Percentiles rank a stretch among this genome's conserved stretches.
These are phyloP conservation scores for Pseudohalonectria lignicola DNA, from an alignment of 2,329 filamentous ascomycete genomes.

Conservation along the genomic window DNA sequence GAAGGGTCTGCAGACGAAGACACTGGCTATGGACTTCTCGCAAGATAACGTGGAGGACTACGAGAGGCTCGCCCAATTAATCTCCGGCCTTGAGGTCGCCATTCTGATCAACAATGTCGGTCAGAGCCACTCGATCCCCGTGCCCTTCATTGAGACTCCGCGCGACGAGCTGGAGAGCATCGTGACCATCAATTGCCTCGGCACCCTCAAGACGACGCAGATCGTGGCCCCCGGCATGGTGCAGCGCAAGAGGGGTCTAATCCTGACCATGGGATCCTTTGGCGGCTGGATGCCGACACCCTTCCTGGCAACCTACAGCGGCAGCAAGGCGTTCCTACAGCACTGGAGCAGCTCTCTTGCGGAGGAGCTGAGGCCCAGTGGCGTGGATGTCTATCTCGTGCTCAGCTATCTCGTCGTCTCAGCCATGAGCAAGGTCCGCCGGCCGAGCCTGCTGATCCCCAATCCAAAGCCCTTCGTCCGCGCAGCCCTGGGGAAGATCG, in stretches of 20 bases:
- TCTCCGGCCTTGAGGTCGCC: constrained; percentile 67
- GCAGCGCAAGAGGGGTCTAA: constrained; percentile 72
- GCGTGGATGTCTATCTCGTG: constrained; percentile 83
- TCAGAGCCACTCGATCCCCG: constrained; percentile 85
- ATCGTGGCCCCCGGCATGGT: constrained; percentile 77
- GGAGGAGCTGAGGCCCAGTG: constrained; percentile 67
- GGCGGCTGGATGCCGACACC: constrained; percentile 88
- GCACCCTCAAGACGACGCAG: constrained; percentile 80
- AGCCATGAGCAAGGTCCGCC: constrained; percentile 93
- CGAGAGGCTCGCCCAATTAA: constrained; percentile 53
- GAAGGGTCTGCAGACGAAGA: constrained; percentile 57
- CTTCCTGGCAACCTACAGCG: constrained; percentile 88
- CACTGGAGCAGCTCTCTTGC: constrained; percentile 86
- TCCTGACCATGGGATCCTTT: constrained; percentile 96
- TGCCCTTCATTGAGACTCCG: constrained; percentile 72
- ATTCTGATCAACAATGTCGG: constrained; percentile 97
- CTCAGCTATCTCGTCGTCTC: constrained; percentile 89
- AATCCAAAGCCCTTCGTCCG: constrained; percentile 74
- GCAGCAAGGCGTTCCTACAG: constrained; percentile 96
- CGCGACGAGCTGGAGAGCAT: constrained; percentile 78
- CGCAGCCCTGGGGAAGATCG: constrained; percentile 69
- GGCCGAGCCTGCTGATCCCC: constrained; percentile 66
- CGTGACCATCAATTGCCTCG: constrained; percentile 89
- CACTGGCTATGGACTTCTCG: constrained; percentile 85
- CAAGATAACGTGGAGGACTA: constrained; percentile 73